A percentile compares a stretch with the other conserved stretches of the same genome.
Evolutionary conservation across 768 basidiomycete genomes (phyloP).

Genomic region (Calocybe indica): DNA sequence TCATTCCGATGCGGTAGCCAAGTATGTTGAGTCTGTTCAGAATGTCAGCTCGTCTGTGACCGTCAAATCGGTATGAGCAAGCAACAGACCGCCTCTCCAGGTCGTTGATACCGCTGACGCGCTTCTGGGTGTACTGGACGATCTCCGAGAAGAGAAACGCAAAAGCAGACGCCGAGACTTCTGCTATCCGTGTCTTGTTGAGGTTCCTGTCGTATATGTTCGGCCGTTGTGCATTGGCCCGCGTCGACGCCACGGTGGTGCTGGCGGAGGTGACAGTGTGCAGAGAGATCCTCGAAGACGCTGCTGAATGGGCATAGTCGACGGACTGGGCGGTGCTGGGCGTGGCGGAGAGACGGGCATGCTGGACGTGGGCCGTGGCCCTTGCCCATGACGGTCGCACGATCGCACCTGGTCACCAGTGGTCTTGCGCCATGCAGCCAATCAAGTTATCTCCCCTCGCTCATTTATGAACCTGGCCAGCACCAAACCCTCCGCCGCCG

Average conservation of each 20-base stretch:
- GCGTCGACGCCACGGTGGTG: conserved; percentile 28
- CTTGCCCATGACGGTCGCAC: conserved; percentile 1
- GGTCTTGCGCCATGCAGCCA: conserved; percentile 1
- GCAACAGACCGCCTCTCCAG: conserved; percentile 76
- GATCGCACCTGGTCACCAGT: neutral
- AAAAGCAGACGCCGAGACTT: conserved; percentile 81
- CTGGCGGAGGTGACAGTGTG: conserved; percentile 67
- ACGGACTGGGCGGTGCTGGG: conserved; percentile 54
- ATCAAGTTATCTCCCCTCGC: neutral
- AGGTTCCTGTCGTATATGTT: conserved; percentile 87
- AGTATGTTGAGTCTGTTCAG: conserved; percentile 74
- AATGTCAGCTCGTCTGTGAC: too few species aligned
- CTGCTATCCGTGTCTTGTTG: conserved; percentile 79
- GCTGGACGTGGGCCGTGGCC: conserved; percentile 45
- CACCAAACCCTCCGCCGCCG: conserved; percentile 39
- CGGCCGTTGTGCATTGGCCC: conserved; percentile 43
- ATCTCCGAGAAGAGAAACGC: conserved; percentile 91
- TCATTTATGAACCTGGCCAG: conserved; percentile 28
- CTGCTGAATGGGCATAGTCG: conserved; percentile 50
- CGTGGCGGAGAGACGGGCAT: conserved; percentile 63
- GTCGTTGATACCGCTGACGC: conserved; percentile 92
- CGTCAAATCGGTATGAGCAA: too few species aligned
- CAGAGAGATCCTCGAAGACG: conserved; percentile 31
- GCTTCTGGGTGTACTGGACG: conserved; percentile 93
- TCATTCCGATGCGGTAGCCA: conserved; percentile 86